Evolutionary conservation across 257 asterid species (phyloP).

Genomic region (Lycium ferocissimum): DNA sequence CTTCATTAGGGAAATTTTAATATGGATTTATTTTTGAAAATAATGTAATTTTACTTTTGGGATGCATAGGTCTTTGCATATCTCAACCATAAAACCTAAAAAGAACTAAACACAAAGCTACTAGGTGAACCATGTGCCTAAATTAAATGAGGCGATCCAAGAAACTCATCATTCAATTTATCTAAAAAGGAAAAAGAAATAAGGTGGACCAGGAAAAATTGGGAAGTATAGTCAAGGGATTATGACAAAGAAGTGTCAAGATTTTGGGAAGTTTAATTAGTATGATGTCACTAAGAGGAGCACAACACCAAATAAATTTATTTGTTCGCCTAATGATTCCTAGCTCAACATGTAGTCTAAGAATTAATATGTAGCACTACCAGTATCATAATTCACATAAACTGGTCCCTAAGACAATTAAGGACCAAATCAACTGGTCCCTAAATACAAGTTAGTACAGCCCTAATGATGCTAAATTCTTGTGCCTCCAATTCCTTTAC

Average conservation of each 20-base stretch:
- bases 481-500: neutral
- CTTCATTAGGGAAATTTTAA: neutral
- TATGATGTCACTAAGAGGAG: neutral
- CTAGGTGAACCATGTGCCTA: conserved; percentile 7
- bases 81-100: conserved; percentile 16
- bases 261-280: neutral
- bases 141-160: conserved; percentile 10
- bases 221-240: neutral
- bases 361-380: neutral
- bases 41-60: neutral
- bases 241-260: neutral
- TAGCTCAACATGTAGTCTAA: neutral
- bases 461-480: neutral
- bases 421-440: neutral
- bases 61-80: neutral
- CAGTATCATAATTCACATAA: neutral
- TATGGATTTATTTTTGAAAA: neutral
- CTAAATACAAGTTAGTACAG: neutral
- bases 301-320: neutral
- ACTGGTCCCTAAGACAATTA: neutral
- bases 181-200: neutral
- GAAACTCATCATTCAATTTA: neutral
- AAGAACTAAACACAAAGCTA: neutral
- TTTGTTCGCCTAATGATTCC: neutral
- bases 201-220: neutral